These are phyloP conservation scores for Collybia sordida DNA, from an alignment of 768 basidiomycete genomes.

Conservation along the genomic window DNA sequence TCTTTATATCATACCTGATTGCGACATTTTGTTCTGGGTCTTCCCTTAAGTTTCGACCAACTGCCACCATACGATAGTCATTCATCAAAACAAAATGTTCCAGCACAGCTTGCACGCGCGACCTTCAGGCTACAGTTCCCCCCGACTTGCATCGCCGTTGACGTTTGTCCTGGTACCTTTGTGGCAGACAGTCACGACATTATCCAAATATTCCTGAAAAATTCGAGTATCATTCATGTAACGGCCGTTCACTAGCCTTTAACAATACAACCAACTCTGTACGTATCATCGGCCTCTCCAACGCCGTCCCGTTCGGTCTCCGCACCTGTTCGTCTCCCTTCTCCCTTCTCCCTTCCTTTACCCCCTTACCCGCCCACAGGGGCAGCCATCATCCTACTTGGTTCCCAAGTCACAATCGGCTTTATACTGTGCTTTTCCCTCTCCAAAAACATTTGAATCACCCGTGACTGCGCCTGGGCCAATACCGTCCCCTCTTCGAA, in stretches of 20 bases:
- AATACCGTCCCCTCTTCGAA: conserved; percentile 83
- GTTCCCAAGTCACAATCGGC: conserved; percentile 74
- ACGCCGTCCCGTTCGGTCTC: conserved; percentile 62
- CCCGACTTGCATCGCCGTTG: conserved; percentile 78
- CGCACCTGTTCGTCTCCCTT: conserved; percentile 57
- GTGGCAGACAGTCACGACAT: too few species aligned
- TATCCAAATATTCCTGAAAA: conserved; percentile 61
- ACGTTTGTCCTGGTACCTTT: conserved; percentile 70
- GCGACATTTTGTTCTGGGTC: too few species aligned
- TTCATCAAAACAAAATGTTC: conserved; percentile 28
- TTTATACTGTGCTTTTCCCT: conserved; percentile 82
- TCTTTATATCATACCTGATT: too few species aligned
- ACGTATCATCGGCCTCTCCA: conserved; percentile 60
- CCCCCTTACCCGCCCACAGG: conserved; percentile 39
- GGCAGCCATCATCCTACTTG: conserved; percentile 71
- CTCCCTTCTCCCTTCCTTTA: neutral
- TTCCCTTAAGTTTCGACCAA: too few species aligned
- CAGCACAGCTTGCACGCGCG: conserved; percentile 49
- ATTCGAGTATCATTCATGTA: conserved; percentile 39
- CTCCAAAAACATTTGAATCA: conserved; percentile 77
- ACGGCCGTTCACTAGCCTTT: neutral
- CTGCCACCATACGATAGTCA: neutral
- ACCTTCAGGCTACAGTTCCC: conserved; percentile 68
- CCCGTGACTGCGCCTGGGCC: conserved; percentile 73
- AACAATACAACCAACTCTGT: conserved; percentile 47